These are phyloP conservation scores for Borealophlyctis nickersoniae DNA, from an alignment of 192 early-diverging fungal species.

Conservation along the genomic window DNA sequence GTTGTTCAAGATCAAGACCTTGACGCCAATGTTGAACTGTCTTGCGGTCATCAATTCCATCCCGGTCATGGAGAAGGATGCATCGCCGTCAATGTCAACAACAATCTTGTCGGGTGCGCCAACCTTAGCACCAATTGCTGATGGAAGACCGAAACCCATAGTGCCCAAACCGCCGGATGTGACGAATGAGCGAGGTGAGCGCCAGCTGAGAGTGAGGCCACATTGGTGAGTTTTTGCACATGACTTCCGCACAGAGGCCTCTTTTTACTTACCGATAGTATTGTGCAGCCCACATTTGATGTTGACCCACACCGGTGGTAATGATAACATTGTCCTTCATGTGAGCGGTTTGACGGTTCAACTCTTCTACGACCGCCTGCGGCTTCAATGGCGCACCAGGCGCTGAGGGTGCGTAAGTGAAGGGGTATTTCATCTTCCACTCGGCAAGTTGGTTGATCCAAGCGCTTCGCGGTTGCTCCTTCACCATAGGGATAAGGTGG, in stretches of 20 bases:
- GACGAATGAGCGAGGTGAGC: constrained; percentile 82
- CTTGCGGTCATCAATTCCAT: constrained; percentile 97
- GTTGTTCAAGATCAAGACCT: constrained; percentile 96
- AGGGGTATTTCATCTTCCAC: constrained; percentile 95
- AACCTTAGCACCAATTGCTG: constrained; percentile 97
- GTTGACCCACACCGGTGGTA: constrained; percentile 96
- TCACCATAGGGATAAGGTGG: constrained; percentile 73
- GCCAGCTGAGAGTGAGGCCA: constrained; percentile 59
- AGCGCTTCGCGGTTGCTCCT: constrained; percentile 63
- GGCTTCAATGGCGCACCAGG: constrained; percentile 76
- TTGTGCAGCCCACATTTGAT: constrained; percentile 99
- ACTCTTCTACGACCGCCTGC: constrained; percentile 91
- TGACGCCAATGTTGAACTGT: constrained; percentile 97
- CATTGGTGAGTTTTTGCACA: too few relatives aligned
- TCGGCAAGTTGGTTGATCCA: constrained; percentile 80
- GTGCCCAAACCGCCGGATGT: constrained; percentile 97
- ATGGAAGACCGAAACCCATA: constrained; percentile 96
- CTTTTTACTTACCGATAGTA: constrained; percentile 64
- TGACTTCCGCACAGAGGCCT: too few relatives aligned
- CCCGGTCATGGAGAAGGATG: constrained; percentile 96
- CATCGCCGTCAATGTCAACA: constrained; percentile 98
- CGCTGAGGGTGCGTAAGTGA: constrained; percentile 64
- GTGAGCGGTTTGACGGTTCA: constrained; percentile 76
- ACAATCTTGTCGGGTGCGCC: constrained; percentile 91
- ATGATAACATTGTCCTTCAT: constrained; percentile 92